Evolutionary conservation across 1,284 basidiomycete genomes (phyloP).

Genomic region (Mycosarcoma mackinlayi): DNA sequence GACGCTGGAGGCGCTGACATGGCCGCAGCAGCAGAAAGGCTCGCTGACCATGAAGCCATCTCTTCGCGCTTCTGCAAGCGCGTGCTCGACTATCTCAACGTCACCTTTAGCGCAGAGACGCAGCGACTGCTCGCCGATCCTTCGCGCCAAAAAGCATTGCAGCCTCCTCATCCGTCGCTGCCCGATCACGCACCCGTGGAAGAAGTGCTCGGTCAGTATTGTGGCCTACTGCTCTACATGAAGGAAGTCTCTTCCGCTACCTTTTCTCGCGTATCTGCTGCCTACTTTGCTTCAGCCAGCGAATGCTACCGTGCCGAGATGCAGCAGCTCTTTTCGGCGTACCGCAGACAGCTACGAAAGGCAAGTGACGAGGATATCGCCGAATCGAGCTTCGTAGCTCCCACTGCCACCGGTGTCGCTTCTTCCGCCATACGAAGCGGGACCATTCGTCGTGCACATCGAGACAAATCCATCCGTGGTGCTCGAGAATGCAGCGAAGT

Average conservation of each 20-base stretch:
- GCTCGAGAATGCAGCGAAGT: slow-evolving; percentile 27
- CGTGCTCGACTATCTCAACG: slow-evolving; percentile 85
- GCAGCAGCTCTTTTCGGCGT: slow-evolving; percentile 50
- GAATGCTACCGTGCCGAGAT: slow-evolving; percentile 61
- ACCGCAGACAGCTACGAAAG: slow-evolving; percentile 41
- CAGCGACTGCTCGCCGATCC: slow-evolving; percentile 52
- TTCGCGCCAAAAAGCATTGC: slow-evolving; percentile 30
- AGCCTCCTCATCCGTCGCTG: slow-evolving; percentile 54
- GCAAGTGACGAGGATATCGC: slow-evolving; percentile 53
- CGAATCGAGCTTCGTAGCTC: slow-evolving; percentile 42
- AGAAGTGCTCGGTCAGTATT: slow-evolving; percentile 84
- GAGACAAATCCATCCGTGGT: slow-evolving; percentile 29
- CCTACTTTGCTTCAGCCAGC: slow-evolving; percentile 57
- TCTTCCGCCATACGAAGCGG: slow-evolving; percentile 44
- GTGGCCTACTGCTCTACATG: slow-evolving; percentile 88
- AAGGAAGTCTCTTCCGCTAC: slow-evolving; percentile 79
- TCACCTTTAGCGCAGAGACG: slow-evolving; percentile 77
- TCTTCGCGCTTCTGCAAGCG: slow-evolving; percentile 91
- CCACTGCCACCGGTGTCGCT: slow-evolving; percentile 12
- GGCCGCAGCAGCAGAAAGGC: slow-evolving; percentile 84
- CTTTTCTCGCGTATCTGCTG: slow-evolving; percentile 57
- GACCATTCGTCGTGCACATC: slow-evolving; percentile 41
- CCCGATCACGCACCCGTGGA: slow-evolving; percentile 72
- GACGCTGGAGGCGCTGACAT: slow-evolving; percentile 75
- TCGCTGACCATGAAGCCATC: slow-evolving; percentile 87